phyloP scores from a whole-genome alignment of 2,329 filamentous ascomycete genomes.

The Ophiostoma populinum region DNA sequence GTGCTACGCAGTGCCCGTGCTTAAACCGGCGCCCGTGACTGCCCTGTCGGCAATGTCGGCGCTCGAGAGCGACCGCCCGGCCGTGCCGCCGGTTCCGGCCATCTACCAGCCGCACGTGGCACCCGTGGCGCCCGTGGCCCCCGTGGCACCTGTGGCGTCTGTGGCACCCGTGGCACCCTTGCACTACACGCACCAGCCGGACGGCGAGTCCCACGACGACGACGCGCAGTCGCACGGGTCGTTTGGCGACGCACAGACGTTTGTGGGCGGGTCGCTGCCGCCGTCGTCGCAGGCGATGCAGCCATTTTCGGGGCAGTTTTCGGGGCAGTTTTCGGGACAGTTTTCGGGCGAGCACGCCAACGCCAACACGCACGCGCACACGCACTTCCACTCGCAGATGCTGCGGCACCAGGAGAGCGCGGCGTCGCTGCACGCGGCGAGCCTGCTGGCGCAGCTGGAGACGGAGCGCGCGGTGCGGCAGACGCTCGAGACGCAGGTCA shows the following conservation, averaged over 20 bases:
- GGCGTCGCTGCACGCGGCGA: constrained; percentile 22
- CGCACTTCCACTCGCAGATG: constrained; percentile 12
- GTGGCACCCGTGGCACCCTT: constrained; percentile 10
- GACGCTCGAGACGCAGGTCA: constrained; percentile 38
- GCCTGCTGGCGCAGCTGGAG: constrained; percentile 34
- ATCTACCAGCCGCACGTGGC: constrained; percentile 15
- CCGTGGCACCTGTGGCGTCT: constrained; percentile 15
- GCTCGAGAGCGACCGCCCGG: not conserved
- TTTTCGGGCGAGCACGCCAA: not conserved
- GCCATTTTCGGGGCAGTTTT: constrained; percentile 10
- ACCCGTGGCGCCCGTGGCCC: constrained; percentile 9
- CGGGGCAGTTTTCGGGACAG: constrained; percentile 10
- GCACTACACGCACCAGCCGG: too few species aligned
- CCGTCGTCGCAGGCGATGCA: constrained; percentile 19
- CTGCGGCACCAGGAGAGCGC: constrained; percentile 20
- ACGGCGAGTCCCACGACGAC: constrained; percentile 8
- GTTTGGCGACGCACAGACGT: constrained; percentile 28
- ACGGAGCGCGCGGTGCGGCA: constrained; percentile 38
- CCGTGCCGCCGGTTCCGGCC: constrained; percentile 15
- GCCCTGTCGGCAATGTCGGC: not conserved
- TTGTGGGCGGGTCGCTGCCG: constrained; percentile 24
- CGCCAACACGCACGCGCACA: too few species aligned
- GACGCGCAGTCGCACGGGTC: constrained; percentile 22
- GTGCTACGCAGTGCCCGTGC: constrained; percentile 27
- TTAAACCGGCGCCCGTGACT: constrained; percentile 13